phyloP scores from a whole-genome alignment of 768 basidiomycete genomes.

The Russula virescens region DNA sequence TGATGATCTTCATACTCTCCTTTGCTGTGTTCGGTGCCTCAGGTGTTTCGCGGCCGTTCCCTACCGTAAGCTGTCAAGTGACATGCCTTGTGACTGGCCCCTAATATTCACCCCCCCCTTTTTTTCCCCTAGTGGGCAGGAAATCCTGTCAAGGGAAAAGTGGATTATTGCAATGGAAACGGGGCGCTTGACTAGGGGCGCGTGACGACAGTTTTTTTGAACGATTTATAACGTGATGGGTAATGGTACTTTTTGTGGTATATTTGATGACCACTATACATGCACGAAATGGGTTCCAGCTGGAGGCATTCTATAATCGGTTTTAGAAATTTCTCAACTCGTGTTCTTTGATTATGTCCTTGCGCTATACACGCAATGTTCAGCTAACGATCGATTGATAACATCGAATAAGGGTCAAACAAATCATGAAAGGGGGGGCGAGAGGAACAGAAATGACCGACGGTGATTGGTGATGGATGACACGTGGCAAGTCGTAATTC shows the following conservation, averaged over 20 bases:
- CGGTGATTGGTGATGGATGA: no score
- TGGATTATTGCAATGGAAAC: conserved; percentile 57
- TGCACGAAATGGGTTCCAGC: no score
- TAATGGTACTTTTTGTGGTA: background rate
- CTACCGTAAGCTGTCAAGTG: conserved; percentile 25
- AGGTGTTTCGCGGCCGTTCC: conserved; percentile 46
- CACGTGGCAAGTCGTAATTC: no score
- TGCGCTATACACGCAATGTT: no score
- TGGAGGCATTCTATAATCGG: no score
- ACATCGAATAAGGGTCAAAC: no score
- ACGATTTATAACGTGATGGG: background rate
- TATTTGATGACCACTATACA: background rate
- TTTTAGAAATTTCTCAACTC: no score
- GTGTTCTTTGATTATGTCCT: no score
- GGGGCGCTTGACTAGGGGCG: conserved; percentile 40
- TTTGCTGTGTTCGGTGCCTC: conserved; percentile 62
- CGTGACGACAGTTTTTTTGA: background rate
- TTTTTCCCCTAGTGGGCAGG: conserved; percentile 39
- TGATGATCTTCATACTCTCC: conserved; percentile 58
- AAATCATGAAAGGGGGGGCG: no score
- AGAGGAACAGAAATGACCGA: no score
- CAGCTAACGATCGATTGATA: no score
- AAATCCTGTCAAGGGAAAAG: conserved; percentile 47
- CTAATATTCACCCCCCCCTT: conserved; percentile 1
- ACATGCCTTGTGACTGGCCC: background rate